Evolutionary conservation across 2,329 filamentous ascomycete species (phyloP).

Genomic region (Blastomyces gilchristii): DNA sequence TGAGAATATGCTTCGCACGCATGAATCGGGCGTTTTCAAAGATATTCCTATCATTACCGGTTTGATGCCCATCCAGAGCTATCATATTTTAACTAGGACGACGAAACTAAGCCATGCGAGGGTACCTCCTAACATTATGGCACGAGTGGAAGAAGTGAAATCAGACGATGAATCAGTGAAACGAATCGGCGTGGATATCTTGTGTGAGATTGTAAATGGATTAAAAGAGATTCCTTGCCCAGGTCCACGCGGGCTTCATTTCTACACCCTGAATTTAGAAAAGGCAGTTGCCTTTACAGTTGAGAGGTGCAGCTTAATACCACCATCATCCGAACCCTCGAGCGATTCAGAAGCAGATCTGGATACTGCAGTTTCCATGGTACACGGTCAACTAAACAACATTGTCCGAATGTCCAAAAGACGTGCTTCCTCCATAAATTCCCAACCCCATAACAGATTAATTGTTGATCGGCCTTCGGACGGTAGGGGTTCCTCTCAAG

Average conservation of each 20-base stretch:
- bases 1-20: conserved; percentile 63
- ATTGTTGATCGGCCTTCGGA: conserved; percentile 55
- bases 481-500: conserved; percentile 21
- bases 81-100: conserved; percentile 86
- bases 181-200: conserved; percentile 46
- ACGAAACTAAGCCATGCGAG: conserved; percentile 89
- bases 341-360: conserved; percentile 38
- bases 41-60: conserved; percentile 84
- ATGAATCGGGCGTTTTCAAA: conserved; percentile 77
- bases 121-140: conserved; percentile 60
- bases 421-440: conserved; percentile 68
- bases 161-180: conserved; percentile 41
- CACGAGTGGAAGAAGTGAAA: conserved; percentile 44
- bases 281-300: conserved; percentile 92
- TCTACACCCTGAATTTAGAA: conserved; percentile 93
- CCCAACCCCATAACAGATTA: conserved; percentile 76
- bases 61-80: conserved; percentile 95
- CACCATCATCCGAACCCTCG: conserved; percentile 32
- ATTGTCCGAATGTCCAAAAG: conserved; percentile 36
- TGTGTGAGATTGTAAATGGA: conserved; percentile 72
- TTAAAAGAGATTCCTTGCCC: conserved; percentile 55
- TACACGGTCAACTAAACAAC: conserved; percentile 21
- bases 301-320: conserved; percentile 75
- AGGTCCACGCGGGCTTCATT: conserved; percentile 75
- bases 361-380: conserved; percentile 35